These are phyloP conservation scores for Oryza punctata DNA, from an alignment of 176 grass and related monocot species.

Conservation along the genomic window DNA sequence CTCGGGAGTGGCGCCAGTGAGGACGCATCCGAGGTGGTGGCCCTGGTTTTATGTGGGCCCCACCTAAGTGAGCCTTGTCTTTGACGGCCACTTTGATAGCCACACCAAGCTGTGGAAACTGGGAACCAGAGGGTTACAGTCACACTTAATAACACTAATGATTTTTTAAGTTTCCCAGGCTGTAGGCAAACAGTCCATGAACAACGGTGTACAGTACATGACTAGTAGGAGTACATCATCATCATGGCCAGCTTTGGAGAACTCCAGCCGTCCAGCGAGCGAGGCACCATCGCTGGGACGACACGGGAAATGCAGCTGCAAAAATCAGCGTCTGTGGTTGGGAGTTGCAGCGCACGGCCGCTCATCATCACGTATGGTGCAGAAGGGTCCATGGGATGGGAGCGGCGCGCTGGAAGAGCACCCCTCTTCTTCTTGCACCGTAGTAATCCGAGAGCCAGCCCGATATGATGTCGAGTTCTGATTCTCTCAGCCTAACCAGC, in stretches of 20 bases:
- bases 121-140: too few species aligned
- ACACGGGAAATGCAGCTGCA: background rate
- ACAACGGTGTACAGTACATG: too few species aligned
- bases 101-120: too few species aligned
- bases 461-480: conserved; percentile 70
- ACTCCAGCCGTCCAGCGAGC: background rate
- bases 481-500: conserved; percentile 75
- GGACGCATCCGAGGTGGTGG: conserved; percentile 30
- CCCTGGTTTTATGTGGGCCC: background rate
- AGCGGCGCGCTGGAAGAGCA: conserved; percentile 37
- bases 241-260: background rate
- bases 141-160: too few species aligned
- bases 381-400: too few species aligned
- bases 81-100: background rate
- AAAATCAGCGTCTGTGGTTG: background rate
- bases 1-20: conserved; percentile 7
- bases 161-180: background rate
- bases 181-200: background rate
- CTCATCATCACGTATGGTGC: background rate
- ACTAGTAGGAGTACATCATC: too few species aligned
- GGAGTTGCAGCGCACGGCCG: background rate
- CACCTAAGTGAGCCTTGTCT: background rate
- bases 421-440: conserved; percentile 9
- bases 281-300: background rate
- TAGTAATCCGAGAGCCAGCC: conserved; percentile 80